Percentiles rank a stretch among this genome's conserved stretches.
Conservation (phyloP, 495 filamentous ascomycete species). For the Penicillium atrosanguineum region DNA sequence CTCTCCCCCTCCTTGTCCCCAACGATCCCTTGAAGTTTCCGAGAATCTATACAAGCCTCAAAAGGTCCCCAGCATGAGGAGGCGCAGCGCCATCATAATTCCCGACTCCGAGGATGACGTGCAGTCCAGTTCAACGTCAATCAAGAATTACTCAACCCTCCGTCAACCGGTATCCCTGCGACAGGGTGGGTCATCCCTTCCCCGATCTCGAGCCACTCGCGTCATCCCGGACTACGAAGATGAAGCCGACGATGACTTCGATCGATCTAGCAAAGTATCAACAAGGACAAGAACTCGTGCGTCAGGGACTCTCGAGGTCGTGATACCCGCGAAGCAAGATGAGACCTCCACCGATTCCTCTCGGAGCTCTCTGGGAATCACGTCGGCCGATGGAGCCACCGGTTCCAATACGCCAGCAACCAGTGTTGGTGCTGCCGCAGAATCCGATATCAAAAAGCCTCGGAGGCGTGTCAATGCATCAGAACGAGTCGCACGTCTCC, state of each 20-base stretch:
- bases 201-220: conserved; percentile 10
- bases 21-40: neutral
- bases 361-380: conserved; percentile 27
- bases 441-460: conserved; percentile 28
- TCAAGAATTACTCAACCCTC: conserved; percentile 14
- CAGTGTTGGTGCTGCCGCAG: conserved; percentile 61
- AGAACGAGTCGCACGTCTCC: conserved; percentile 39
- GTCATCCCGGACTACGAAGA: conserved; percentile 27
- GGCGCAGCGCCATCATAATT: conserved; percentile 8
- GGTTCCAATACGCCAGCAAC: conserved; percentile 76
- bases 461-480: conserved; percentile 39
- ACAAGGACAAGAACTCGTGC: neutral
- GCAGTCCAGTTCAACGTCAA: conserved; percentile 15
- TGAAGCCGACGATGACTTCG: conserved; percentile 13
- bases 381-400: conserved; percentile 47
- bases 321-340: conserved; percentile 34
- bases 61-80: conserved; percentile 12
- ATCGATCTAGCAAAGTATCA: conserved; percentile 1
- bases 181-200: conserved; percentile 24
- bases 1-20: neutral
- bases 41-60: neutral
- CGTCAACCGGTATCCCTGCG: conserved; percentile 23
- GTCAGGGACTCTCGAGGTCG: conserved; percentile 31
- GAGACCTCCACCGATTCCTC: conserved; percentile 22
- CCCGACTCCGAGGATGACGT: conserved; percentile 28